Evolutionary conservation across 2,329 filamentous ascomycete species (phyloP).

Genomic region (Ophiostoma pallidulum): DNA sequence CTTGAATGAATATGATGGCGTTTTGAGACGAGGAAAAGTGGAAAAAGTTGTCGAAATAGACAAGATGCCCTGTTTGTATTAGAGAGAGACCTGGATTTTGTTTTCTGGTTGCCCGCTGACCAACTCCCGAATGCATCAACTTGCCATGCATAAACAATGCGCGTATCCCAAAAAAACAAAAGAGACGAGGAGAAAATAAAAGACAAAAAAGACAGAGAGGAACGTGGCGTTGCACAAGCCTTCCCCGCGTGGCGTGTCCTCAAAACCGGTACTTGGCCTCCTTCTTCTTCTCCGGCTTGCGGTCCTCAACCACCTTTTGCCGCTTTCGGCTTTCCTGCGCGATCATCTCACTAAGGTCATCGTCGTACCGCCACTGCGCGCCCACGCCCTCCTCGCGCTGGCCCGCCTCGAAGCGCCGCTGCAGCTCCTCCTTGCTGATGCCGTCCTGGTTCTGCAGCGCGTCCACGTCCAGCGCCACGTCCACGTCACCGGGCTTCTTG

Average conservation of each 20-base stretch:
- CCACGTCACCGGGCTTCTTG: slow-evolving; percentile 94
- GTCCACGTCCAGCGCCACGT: slow-evolving; percentile 85
- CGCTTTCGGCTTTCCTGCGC: slow-evolving; percentile 85
- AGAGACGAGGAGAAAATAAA: background rate
- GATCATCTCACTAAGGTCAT: slow-evolving; percentile 94
- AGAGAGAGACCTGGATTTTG: background rate
- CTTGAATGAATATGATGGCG: background rate
- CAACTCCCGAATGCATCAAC: slow-evolving; percentile 2
- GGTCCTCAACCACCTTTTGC: slow-evolving; percentile 78
- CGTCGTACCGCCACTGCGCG: slow-evolving; percentile 62
- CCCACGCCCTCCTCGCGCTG: slow-evolving; percentile 56
- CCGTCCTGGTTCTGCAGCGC: slow-evolving; percentile 64
- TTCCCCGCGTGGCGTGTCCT: too few relatives aligned
- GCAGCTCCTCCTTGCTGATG: slow-evolving; percentile 75
- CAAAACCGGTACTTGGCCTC: slow-evolving; percentile 43
- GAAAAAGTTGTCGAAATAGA: too few relatives aligned
- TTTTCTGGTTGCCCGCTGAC: background rate
- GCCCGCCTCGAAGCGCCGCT: slow-evolving; percentile 68
- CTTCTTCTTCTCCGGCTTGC: slow-evolving; percentile 49
- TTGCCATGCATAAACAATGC: background rate
- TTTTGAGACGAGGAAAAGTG: background rate
- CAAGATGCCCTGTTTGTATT: slow-evolving; percentile 1
- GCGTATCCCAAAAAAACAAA: slow-evolving; percentile 5
- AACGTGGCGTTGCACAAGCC: background rate
- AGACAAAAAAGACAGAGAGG: background rate